Evolutionary conservation across 306 rosid species (phyloP).

Genomic region (Quercus suber): DNA sequence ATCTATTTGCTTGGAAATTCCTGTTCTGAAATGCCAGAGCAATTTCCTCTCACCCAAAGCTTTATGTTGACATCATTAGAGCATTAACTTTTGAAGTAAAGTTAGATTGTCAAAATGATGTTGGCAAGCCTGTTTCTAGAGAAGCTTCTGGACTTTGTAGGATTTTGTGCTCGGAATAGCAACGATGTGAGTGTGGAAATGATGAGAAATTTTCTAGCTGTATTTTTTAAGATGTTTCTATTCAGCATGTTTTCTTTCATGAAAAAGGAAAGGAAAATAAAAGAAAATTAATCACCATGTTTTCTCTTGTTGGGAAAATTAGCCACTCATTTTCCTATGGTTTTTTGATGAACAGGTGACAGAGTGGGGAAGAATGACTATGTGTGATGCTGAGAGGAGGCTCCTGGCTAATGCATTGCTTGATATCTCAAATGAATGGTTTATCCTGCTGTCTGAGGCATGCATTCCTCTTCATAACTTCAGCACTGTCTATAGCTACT

Average conservation of each 20-base stretch:
- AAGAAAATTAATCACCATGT: neutral
- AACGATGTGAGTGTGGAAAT: constrained; percentile 4
- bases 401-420: constrained; percentile 93
- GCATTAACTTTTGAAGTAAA: constrained; percentile 7
- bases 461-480: constrained; percentile 92
- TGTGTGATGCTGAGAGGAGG: constrained; percentile 97
- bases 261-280: neutral
- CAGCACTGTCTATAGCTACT: constrained; percentile 65
- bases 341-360: constrained; percentile 54
- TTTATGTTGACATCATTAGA: neutral
- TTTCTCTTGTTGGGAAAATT: neutral
- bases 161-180: neutral
- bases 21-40: neutral
- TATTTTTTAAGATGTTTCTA: neutral
- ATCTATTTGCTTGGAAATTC: constrained; percentile 13
- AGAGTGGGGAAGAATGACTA: constrained; percentile 95
- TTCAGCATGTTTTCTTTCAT: neutral
- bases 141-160: neutral
- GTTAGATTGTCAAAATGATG: constrained; percentile 6
- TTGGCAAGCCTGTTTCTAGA: neutral
- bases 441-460: constrained; percentile 83
- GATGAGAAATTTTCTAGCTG: constrained; percentile 2
- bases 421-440: constrained; percentile 94
- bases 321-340: neutral
- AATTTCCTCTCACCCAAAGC: neutral